Evolutionary conservation across 2,329 filamentous ascomycete species (phyloP), one percentile per base, ranked within the genome.

Genomic region (Tolypocladium ophioglossoides): DNA sequence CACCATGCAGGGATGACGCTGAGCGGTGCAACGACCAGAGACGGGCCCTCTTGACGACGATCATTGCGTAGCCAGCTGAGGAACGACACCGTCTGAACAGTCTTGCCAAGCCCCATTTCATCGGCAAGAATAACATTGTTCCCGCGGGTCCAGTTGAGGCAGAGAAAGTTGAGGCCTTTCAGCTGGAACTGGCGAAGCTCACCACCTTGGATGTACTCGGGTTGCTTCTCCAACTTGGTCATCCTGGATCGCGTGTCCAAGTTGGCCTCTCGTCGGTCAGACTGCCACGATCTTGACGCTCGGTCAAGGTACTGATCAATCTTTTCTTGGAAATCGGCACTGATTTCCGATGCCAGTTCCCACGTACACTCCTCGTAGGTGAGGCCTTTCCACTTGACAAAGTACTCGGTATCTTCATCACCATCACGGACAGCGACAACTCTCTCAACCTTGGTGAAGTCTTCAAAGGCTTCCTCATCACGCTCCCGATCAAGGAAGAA

Each of bases 1-100:
- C 90, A 94, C 94, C 94, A 99, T 2, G 94, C 91, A 8, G 94
- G 92, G 74, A 99, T 96, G 50, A 95, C 96, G 57, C 92, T 97
- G 27, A 99, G 79, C 32, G 94, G 94, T 9, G 96, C 94, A n/a
- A 97, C 90, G 56, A 97, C 92, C 46, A 99, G 83, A 66, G 96
- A 97, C 0, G 94, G 94, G 0, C 94, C 94, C 70, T 97, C 89
- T 68, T 99, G 94, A 51, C 79, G 80, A 61, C 92, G 84, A 55
- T 91, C 85, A 70, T 97, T 92, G 53, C 90, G 88, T 56, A 99
- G 79, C 92, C 94, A 99, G 68, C 92, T 96, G 70, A 99, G 86
- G 69, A 97, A 97, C 0, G 92, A 85, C 32, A 99, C 91, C 0
- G 92, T 96, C 72, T 99, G 94, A 0, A 99, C 94, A 0, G 94